phyloP scores from a whole-genome alignment of 495 filamentous ascomycete species.

The Trichoderma orchidacearum region DNA sequence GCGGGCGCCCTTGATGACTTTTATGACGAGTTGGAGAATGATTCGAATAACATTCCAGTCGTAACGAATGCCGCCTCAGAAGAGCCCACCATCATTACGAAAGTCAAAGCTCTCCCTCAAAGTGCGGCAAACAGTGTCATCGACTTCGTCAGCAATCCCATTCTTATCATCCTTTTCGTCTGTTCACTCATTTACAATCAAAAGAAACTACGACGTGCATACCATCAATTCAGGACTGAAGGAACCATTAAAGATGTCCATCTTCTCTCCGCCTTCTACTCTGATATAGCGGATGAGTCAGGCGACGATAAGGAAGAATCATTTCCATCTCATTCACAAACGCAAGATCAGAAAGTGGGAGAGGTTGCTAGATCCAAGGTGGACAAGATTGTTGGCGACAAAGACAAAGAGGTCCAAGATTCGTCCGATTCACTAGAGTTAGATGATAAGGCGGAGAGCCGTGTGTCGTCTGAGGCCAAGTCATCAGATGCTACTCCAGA shows the following conservation, averaged over 20 bases:
- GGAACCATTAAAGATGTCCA: background rate
- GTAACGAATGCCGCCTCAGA: slow-evolving; percentile 8
- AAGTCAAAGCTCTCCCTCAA: slow-evolving; percentile 20
- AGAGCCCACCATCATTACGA: slow-evolving; percentile 16
- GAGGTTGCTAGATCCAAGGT: background rate
- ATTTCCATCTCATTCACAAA: background rate
- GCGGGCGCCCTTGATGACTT: background rate
- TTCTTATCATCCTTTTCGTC: slow-evolving; percentile 23
- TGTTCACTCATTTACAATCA: slow-evolving; percentile 17
- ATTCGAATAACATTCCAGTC: background rate
- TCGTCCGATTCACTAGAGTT: background rate
- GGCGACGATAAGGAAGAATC: background rate
- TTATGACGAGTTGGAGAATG: slow-evolving; percentile 1
- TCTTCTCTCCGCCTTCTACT: background rate
- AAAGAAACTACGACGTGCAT: slow-evolving; percentile 17
- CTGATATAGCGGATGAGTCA: background rate
- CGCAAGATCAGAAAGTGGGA: slow-evolving; percentile 3
- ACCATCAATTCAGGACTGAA: background rate
- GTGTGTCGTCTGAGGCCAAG: background rate
- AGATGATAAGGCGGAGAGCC: background rate
- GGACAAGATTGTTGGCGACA: background rate
- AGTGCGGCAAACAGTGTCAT: slow-evolving; percentile 19
- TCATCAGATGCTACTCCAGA: background rate
- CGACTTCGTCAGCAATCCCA: slow-evolving; percentile 33
- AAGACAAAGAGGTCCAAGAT: background rate